Evolutionary conservation across 2,329 filamentous ascomycete genomes (phyloP), one percentile per base, ranked within the genome.

Genomic region (Exophiala sideris): DNA sequence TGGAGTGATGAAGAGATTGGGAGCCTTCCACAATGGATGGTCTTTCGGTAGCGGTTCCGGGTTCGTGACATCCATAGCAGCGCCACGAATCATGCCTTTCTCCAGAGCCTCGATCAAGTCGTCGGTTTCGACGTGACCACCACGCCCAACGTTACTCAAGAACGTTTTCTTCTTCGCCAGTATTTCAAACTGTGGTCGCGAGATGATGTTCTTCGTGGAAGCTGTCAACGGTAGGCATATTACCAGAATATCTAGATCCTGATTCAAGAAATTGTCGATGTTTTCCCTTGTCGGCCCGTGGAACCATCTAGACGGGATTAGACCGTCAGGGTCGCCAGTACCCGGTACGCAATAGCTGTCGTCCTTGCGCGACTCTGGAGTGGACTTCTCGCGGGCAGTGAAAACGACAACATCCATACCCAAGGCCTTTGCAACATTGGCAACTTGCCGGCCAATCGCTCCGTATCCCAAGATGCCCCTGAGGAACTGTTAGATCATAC

Each of bases 361-460:
- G 67, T 91, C 87, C 29, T 71, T 74, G 38, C 79, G 80, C 1
- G 83, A 86, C 52, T 85, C 84, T 0, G 83, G 79, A 0, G 87
- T 89, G 8, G 73, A 68, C 16, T 85, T 83, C 1, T 85, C 80
- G 24, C 81, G 82, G 0, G 87, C 83, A 0, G 88, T 91, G 72
- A 87, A 90, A 1, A 87, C 88, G 64, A 89, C 76, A 0, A 92
- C 81, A 21, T 83, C 77, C 79, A 89, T 86, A 20, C 88, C 88
- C 63, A 89, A 69, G 1, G 85, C 84, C 41, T 24, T 18, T 36
- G 46, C 39, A 18, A 45, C 36, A 18, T 44, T 42, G 45, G 35
- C 10, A 20, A 78, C 79, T 66, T 84, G 82, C 52, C 82, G 70
- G 9, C 82, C 82, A 59, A 85, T 85, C 62, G 77, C 80, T 4